These are phyloP conservation scores for Tuber brumale DNA, from an alignment of 495 filamentous ascomycete species.

Conservation along the genomic window DNA sequence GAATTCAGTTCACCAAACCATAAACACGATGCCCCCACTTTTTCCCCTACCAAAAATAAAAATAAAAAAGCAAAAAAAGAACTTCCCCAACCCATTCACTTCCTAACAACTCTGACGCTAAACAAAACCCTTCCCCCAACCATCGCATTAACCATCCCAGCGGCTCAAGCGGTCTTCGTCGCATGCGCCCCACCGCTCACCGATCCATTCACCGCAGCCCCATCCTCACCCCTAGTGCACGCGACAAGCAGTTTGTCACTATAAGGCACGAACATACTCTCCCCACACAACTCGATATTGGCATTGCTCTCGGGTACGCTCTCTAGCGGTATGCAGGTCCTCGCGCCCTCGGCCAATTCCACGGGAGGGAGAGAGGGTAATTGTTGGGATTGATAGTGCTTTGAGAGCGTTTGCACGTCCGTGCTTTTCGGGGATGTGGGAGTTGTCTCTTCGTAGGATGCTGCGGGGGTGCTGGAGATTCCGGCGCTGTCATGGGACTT, in stretches of 20 bases:
- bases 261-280: background rate
- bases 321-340: background rate
- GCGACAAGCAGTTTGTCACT: background rate
- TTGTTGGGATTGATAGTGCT: background rate
- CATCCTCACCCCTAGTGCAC: background rate
- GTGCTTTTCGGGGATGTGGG: background rate
- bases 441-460: background rate
- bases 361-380: background rate
- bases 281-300: background rate
- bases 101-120: background rate
- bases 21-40: no score
- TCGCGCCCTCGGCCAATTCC: background rate
- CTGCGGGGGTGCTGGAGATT: background rate
- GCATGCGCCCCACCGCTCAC: background rate
- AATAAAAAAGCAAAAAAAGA: background rate
- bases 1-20: background rate
- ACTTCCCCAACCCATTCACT: background rate
- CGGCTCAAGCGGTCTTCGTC: background rate
- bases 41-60: background rate
- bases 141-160: background rate
- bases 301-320: background rate
- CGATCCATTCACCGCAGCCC: background rate
- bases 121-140: background rate
- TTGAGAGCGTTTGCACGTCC: background rate
- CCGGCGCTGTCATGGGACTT: background rate